Evolutionary conservation across 2,329 filamentous ascomycete species (phyloP), one percentile per base, ranked within the genome.

Genomic region (Parastagonospora avenae): DNA sequence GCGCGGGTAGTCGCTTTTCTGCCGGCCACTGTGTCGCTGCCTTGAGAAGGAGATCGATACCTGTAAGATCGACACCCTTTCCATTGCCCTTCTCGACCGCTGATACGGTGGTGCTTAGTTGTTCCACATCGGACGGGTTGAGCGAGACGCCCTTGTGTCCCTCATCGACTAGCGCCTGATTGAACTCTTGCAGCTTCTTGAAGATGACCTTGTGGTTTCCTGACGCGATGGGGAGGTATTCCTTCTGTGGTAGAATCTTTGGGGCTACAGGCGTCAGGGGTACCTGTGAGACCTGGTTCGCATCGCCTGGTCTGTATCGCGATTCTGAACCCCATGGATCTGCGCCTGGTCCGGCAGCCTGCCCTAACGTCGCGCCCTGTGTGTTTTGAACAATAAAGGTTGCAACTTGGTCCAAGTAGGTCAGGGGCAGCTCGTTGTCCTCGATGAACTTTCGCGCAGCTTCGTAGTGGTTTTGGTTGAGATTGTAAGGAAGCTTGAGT

Each of bases 321-420:
- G 85, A 84, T 59, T 93, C 91, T 14, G 86, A 86, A 6, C 91
- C 91, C 78, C 86, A 91, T 0, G 91, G 88, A 73, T 96, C 90
- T 30, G 84, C 78, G 4, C 77, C 78, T 41, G 81, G 77, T 12
- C 70, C 66, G 43, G 79, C 70, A 60, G 68, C 62, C 50, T 87
- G 83, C 1, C 91, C 91, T n/a, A 96, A 77, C 1, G 87, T 91
- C 7, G 91, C 89, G 3, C 92, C 92, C 75, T 93, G 85, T 1
- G 92, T 96, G 67, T 97, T 97, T 48, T 89, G 83, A 8, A 89
- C 84, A 62, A 99, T 96, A 74, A 97, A 97, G 60, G 94, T 90
- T 6, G 92, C 91, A 12, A 97, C 92, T 68, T 92, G 90, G 62
- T 97, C 93, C 11, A 97, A 82, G 68, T 96, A 97, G 3, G 84